Conservation (phyloP, 345 rosid genomes). For the Pistacia atlantica region DNA sequence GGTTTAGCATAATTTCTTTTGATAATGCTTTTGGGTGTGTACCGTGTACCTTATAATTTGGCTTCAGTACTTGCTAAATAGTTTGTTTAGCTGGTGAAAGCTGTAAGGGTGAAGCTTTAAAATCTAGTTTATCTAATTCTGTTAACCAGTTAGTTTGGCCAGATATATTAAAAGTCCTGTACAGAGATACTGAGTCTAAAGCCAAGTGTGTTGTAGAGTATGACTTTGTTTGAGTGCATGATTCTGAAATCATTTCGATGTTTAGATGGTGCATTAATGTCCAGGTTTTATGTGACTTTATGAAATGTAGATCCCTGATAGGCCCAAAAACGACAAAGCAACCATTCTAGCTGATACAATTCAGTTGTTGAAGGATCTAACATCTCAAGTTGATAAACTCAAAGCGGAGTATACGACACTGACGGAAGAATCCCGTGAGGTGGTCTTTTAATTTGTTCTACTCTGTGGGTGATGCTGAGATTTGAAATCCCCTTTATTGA, state of each 20-base stretch:
- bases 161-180: neutral
- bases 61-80: no score
- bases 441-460: slow-evolving; percentile 22
- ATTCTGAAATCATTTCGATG: neutral
- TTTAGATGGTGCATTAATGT: neutral
- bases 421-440: slow-evolving; percentile 90
- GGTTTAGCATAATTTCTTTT: neutral
- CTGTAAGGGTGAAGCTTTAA: neutral
- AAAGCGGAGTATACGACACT: slow-evolving; percentile 65
- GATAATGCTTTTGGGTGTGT: no score
- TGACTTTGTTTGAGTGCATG: neutral
- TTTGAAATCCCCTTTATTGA: slow-evolving; percentile 1
- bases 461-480: slow-evolving; percentile 2
- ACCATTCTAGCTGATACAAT: slow-evolving; percentile 77
- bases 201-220: neutral
- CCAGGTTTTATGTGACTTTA: slow-evolving; percentile 10
- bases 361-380: slow-evolving; percentile 81
- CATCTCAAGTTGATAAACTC: slow-evolving; percentile 74
- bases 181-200: neutral
- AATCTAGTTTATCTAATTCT: slow-evolving; percentile 3
- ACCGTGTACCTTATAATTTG: no score
- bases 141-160: neutral
- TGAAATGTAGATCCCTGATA: slow-evolving; percentile 68
- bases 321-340: slow-evolving; percentile 91
- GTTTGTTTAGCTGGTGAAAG: neutral